These are phyloP conservation scores for Colletotrichum sp. DNA, from an alignment of 2,329 filamentous ascomycete genomes.

Conservation along the genomic window DNA sequence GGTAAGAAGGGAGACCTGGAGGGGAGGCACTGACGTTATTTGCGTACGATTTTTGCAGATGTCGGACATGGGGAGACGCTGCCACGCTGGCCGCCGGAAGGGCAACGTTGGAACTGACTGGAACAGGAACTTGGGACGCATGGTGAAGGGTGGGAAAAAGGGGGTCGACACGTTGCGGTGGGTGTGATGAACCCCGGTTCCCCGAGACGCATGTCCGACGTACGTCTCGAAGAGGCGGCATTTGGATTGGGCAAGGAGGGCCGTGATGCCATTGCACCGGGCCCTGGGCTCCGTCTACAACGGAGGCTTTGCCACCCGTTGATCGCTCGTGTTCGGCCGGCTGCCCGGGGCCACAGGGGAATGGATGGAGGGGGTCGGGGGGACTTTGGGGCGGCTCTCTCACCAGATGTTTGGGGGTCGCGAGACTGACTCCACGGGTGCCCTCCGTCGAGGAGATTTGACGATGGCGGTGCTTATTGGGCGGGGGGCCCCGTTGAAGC, in stretches of 20 bases:
- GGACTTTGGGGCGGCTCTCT: not conserved
- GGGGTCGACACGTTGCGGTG: not conserved
- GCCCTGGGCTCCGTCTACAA: conserved; percentile 1
- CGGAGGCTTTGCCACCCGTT: conserved; percentile 19
- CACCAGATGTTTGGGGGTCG: not conserved
- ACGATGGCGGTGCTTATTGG: conserved; percentile 4
- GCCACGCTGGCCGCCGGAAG: not conserved
- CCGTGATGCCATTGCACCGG: conserved; percentile 1
- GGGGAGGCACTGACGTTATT: conserved; percentile 13
- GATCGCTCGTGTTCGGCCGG: conserved; percentile 21
- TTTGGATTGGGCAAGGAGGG: not conserved
- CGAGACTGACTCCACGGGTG: not conserved
- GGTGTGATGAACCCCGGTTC: not conserved
- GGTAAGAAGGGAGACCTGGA: not conserved
- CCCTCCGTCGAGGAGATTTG: not conserved
- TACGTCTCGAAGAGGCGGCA: not conserved
- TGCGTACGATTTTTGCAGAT: conserved; percentile 4
- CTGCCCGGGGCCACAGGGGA: not conserved
- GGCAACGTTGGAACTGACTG: not conserved
- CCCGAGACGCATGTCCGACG: conserved; percentile 10
- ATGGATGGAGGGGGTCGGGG: not conserved
- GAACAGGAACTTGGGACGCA: not conserved
- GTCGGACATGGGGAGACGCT: not conserved
- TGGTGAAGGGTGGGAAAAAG: not conserved
- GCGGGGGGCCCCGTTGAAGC: conserved; percentile 10